Conservation (phyloP, 371 early-diverging fungal species). For the Apophysomyces ossiformis region DNA sequence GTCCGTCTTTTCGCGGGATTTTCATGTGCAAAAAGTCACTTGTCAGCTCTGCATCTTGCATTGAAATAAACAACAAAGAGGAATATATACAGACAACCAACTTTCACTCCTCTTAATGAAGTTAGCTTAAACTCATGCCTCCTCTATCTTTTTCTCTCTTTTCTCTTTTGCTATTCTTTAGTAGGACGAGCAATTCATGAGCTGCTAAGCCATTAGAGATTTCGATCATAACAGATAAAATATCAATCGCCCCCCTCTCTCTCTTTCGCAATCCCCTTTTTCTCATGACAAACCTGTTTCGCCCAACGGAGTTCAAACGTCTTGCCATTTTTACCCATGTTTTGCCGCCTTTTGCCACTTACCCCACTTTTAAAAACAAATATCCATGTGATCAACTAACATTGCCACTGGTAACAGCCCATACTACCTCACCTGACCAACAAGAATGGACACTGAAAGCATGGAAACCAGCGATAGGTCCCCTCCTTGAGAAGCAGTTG, state of each 20-base stretch:
- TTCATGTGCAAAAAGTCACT: not conserved
- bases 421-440: no score
- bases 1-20: constrained; percentile 1
- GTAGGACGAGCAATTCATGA: no score
- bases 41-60: not conserved
- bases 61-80: not conserved
- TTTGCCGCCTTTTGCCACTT: constrained; percentile 16
- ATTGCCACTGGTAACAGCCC: no score
- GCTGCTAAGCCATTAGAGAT: no score
- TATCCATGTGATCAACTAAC: not conserved
- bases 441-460: no score
- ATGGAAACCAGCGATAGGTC: no score
- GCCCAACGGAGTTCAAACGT: not conserved
- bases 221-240: not conserved
- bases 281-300: constrained; percentile 2
- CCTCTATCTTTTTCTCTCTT: not conserved
- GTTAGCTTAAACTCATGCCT: not conserved
- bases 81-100: no score
- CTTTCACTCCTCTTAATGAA: not conserved
- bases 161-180: not conserved
- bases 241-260: not conserved
- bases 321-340: constrained; percentile 7
- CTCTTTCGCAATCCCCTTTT: not conserved
- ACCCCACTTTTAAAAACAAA: not conserved
- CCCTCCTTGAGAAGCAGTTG: no score